A percentile compares a stretch with the other conserved stretches of the same genome.
Evolutionary conservation across 2,329 filamentous ascomycete genomes (phyloP).

Genomic region (Xylariomycetidae sp.): DNA sequence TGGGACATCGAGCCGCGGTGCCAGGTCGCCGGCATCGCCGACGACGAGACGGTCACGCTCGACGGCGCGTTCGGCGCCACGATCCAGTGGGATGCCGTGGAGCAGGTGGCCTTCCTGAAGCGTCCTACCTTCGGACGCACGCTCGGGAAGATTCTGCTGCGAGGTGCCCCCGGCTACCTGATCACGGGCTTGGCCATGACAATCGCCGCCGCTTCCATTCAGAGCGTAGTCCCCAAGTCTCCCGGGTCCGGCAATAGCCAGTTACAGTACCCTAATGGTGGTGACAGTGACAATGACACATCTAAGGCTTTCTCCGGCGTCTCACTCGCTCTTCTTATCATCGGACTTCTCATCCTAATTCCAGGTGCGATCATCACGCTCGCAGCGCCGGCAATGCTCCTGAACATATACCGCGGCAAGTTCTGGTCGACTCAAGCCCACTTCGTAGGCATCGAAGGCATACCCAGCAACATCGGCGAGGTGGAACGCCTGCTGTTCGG

Average conservation of each 20-base stretch:
- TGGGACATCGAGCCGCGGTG: slow-evolving; percentile 39
- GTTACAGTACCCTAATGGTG: no score
- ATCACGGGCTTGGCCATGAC: slow-evolving; percentile 2
- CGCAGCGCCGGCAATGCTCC: slow-evolving; percentile 2
- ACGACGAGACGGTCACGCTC: slow-evolving; percentile 38
- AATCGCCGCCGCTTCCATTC: not conserved
- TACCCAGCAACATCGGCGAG: slow-evolving; percentile 6
- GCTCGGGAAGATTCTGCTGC: slow-evolving; percentile 6
- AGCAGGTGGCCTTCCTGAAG: slow-evolving; percentile 10
- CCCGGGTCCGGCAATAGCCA: not conserved
- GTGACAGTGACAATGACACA: not conserved
- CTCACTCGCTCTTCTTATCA: not conserved
- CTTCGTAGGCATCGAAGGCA: slow-evolving; percentile 9
- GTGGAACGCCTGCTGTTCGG: slow-evolving; percentile 9
- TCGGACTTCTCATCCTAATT: slow-evolving; percentile 1
- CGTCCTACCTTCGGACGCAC: slow-evolving; percentile 3
- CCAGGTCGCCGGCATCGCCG: slow-evolving; percentile 35
- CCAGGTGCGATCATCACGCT: slow-evolving; percentile 3
- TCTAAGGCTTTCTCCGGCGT: not conserved
- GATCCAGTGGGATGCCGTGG: slow-evolving; percentile 34
- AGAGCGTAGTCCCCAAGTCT: not conserved
- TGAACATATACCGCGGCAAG: slow-evolving; percentile 10
- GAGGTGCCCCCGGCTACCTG: slow-evolving; percentile 5
- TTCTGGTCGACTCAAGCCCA: slow-evolving; percentile 12
- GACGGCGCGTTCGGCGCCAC: slow-evolving; percentile 27